Conservation (phyloP, 495 filamentous ascomycete species). For the Geopyxis carbonaria region DNA sequence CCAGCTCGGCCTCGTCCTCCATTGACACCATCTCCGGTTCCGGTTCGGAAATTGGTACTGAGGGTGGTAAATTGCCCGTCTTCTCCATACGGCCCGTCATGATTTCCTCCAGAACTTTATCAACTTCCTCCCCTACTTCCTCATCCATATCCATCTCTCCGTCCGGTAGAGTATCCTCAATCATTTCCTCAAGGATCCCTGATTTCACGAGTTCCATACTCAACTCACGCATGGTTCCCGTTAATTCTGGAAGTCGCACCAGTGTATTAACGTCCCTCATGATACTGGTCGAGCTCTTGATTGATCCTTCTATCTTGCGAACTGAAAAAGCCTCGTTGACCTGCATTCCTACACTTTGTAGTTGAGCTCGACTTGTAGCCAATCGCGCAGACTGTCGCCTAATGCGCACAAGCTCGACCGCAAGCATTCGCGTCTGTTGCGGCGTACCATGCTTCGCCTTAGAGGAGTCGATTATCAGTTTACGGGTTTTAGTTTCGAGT, state of each 20-base stretch:
- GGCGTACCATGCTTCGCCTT: constrained; percentile 54
- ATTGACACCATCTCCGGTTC: constrained; percentile 29
- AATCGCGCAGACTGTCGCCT: constrained; percentile 59
- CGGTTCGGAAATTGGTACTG: constrained; percentile 30
- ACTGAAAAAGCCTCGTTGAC: constrained; percentile 92
- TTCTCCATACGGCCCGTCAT: constrained; percentile 64
- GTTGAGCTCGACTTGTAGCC: constrained; percentile 72
- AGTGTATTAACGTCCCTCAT: constrained; percentile 94
- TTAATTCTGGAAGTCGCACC: constrained; percentile 69
- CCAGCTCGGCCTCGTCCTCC: constrained; percentile 36
- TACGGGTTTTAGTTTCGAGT: constrained; percentile 71
- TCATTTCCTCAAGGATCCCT: constrained; percentile 96
- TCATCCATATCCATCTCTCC: constrained; percentile 52
- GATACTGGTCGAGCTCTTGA: constrained; percentile 69
- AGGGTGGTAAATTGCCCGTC: constrained; percentile 39
- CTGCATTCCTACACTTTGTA: constrained; percentile 91
- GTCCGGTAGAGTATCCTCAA: constrained; percentile 67
- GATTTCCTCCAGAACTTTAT: constrained; percentile 81
- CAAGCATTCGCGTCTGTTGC: constrained; percentile 63
- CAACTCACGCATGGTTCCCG: constrained; percentile 77
- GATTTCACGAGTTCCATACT: constrained; percentile 77
- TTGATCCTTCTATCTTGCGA: constrained; percentile 88
- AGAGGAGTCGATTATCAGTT: constrained; percentile 61
- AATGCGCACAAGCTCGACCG: constrained; percentile 67
- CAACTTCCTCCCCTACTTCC: constrained; percentile 83